Conservation (phyloP, 2,329 filamentous ascomycete genomes). For the Akanthomyces dipterigenus region DNA sequence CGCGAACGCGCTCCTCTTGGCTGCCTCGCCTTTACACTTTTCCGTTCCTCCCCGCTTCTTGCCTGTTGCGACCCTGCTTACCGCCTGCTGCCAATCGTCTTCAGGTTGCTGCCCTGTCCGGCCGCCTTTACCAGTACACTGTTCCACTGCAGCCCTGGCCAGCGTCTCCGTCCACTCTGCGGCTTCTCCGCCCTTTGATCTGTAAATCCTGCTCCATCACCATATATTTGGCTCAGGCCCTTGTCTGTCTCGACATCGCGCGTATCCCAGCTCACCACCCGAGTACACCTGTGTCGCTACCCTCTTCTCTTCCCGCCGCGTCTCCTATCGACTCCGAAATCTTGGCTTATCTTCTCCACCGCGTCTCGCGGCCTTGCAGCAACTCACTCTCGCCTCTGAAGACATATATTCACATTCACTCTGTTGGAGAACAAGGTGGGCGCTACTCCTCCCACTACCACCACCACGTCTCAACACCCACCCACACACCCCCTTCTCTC, state of each 20-base stretch:
- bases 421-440: not conserved
- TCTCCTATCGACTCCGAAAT: not conserved
- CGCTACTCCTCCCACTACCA: not conserved
- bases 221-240: not conserved
- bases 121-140: not conserved
- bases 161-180: not conserved
- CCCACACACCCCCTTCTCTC: constrained; percentile 2
- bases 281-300: not conserved
- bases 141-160: not conserved
- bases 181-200: constrained; percentile 1
- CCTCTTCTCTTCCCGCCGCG: not conserved
- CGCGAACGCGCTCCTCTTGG: not conserved
- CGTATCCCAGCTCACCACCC: not conserved
- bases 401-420: not conserved
- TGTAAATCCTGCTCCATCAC: not conserved
- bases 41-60: not conserved
- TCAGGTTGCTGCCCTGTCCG: not conserved
- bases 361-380: not conserved
- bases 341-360: not conserved
- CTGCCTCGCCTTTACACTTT: not conserved
- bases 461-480: not conserved
- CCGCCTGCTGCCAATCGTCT: not conserved
- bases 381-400: not conserved
- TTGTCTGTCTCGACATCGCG: not conserved
- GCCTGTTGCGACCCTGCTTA: not conserved